Percentiles rank a stretch among this genome's conserved stretches.
phyloP scores from a whole-genome alignment of 164 flowering plant species.

The Aristolochia fimbriata region DNA sequence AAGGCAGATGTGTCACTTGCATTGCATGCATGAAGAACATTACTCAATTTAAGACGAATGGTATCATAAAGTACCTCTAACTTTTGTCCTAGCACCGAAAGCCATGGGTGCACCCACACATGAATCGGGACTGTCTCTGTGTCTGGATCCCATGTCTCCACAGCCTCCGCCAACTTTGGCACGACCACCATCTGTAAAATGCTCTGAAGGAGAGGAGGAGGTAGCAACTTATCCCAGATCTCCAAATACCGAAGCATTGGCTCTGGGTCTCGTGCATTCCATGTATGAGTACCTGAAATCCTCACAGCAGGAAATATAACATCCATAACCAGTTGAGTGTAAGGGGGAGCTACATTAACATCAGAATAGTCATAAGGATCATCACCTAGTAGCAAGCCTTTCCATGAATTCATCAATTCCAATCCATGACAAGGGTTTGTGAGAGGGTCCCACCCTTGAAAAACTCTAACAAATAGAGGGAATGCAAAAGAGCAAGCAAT shows the following conservation, averaged over 20 bases:
- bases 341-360: constrained; percentile 36
- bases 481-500: constrained; percentile 72
- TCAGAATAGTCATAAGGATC: constrained; percentile 39
- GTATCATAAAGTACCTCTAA: constrained; percentile 61
- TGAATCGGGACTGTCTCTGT: constrained; percentile 83
- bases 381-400: constrained; percentile 51
- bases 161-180: constrained; percentile 74
- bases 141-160: constrained; percentile 80
- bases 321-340: constrained; percentile 58
- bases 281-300: constrained; percentile 69
- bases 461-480: constrained; percentile 56
- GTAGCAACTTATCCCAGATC: constrained; percentile 69
- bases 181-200: constrained; percentile 55
- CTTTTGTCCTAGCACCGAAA: constrained; percentile 63
- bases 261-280: constrained; percentile 89
- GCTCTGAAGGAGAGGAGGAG: constrained; percentile 47
- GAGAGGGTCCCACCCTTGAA: constrained; percentile 93
- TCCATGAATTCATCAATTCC: constrained; percentile 56
- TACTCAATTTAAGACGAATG: constrained; percentile 61
- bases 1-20: constrained; percentile 83
- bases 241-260: constrained; percentile 79
- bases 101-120: constrained; percentile 93
- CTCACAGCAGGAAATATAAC: constrained; percentile 78
- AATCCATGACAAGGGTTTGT: constrained; percentile 56
- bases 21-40: constrained; percentile 84